Evolutionary conservation across 768 basidiomycete species (phyloP), one percentile per base, ranked within the genome.

Genomic region (Tylopilus vinaceipallidus): DNA sequence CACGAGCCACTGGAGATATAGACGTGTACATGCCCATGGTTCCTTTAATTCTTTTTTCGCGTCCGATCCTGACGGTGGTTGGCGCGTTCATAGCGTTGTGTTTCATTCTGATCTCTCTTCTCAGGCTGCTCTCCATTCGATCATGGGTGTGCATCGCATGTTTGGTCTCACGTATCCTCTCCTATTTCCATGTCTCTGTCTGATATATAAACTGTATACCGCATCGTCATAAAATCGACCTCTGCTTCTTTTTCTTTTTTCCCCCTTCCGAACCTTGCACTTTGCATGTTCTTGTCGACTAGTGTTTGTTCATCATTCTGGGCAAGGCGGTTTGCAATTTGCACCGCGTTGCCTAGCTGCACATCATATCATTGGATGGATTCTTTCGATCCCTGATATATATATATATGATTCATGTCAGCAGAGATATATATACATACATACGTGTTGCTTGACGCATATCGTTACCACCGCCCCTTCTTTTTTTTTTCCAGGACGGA

Each of bases 1-100:
- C 86, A 91, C 73, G 88, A 93, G 75, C 88, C 88, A 34, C 69
- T 91, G 72, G 91, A 92, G 69, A 84, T 91, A 77, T 91, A 75
- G 58, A 70, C 36, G 36, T 33, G 30, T 17, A 24, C 12, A 66
- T 42, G 29, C n/a, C n/a, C n/a, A n/a, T n/a, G n/a, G n/a, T n/a
- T n/a, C n/a, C n/a, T n/a, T n/a, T n/a, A n/a, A n/a, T n/a, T n/a
- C n/a, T n/a, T n/a, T n/a, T n/a, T n/a, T n/a, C n/a, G 54, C 62
- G 62, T 57, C 47, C 54, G 58, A 67, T 58, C 45, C 52, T 49
- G 37, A 51, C 48, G 51, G 49, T 48, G 46, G 38, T 40, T 12
- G 27, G 12, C 27, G 38, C 46, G 54, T 58, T 55, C 41, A 33
- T 46, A 46, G 49, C 42, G 26, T 53, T 50, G 47, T 57, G 45